phyloP scores from a whole-genome alignment of 768 basidiomycete species.

The Asterophora parasitica region DNA sequence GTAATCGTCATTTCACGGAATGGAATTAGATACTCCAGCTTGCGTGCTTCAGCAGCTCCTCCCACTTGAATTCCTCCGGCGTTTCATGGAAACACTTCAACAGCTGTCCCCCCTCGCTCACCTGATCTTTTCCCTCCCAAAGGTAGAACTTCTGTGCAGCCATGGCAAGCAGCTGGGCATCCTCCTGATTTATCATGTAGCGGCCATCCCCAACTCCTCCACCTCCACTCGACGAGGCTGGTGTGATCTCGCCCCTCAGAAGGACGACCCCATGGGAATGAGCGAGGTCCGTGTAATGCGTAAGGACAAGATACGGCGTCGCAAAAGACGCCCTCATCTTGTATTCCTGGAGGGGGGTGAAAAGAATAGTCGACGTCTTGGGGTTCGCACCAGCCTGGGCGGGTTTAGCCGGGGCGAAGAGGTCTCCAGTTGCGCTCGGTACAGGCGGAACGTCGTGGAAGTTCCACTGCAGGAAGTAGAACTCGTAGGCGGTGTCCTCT shows the following conservation, averaged over 20 bases:
- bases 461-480: slow-evolving; percentile 87
- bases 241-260: slow-evolving; percentile 87
- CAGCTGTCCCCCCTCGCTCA: slow-evolving; percentile 42
- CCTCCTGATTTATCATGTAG: slow-evolving; percentile 68
- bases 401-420: slow-evolving; percentile 34
- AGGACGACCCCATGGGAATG: slow-evolving; percentile 78
- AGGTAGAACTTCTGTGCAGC: slow-evolving; percentile 85
- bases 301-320: slow-evolving; percentile 86
- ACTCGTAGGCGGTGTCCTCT: slow-evolving; percentile 56
- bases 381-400: slow-evolving; percentile 31
- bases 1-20: neutral
- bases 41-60: slow-evolving; percentile 61
- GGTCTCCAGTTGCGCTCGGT: slow-evolving; percentile 45
- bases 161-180: slow-evolving; percentile 80
- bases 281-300: slow-evolving; percentile 87
- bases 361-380: slow-evolving; percentile 72
- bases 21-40: slow-evolving; percentile 25
- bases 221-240: slow-evolving; percentile 41
- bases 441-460: slow-evolving; percentile 69
- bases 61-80: slow-evolving; percentile 79
- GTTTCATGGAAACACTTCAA: slow-evolving; percentile 72
- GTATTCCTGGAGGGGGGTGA: slow-evolving; percentile 93
- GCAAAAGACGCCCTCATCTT: slow-evolving; percentile 80
- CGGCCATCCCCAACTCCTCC: slow-evolving; percentile 33
- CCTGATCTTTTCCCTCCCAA: slow-evolving; percentile 39